phyloP scores from a whole-genome alignment of 2,329 filamentous ascomycete genomes.

The Hypoxylon sp. region DNA sequence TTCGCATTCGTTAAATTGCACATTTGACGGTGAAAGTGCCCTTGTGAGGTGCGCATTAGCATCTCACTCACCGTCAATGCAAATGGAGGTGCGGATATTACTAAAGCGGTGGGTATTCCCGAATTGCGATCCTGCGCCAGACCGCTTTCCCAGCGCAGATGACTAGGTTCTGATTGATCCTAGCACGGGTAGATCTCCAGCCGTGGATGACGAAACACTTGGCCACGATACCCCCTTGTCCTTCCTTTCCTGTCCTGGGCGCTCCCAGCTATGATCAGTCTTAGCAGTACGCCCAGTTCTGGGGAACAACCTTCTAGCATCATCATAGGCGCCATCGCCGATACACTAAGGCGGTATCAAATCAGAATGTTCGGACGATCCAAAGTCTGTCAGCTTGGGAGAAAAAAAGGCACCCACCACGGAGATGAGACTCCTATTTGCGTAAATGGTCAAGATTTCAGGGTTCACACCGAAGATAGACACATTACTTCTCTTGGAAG shows the following conservation, averaged over 20 bases:
- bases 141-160: conserved; percentile 36
- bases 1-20: conserved; percentile 1
- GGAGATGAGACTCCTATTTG: conserved; percentile 30
- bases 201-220: conserved; percentile 48
- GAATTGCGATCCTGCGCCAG: conserved; percentile 28
- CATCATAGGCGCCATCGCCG: conserved; percentile 9
- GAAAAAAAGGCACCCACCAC: conserved; percentile 16
- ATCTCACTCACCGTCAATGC: conserved; percentile 37
- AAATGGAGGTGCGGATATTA: conserved; percentile 34
- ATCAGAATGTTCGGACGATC: conserved; percentile 22
- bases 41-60: conserved; percentile 5
- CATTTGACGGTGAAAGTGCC: conserved; percentile 7
- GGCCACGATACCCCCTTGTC: conserved; percentile 45
- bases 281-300: conserved; percentile 16
- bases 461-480: conserved; percentile 20
- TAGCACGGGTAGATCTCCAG: conserved; percentile 46
- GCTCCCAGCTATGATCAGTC: conserved; percentile 22
- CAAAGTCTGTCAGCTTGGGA: conserved; percentile 20
- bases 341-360: conserved; percentile 24
- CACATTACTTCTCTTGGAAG: conserved; percentile 28
- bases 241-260: conserved; percentile 22
- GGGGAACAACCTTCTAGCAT: conserved; percentile 23
- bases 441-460: conserved; percentile 10
- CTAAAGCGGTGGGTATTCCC: conserved; percentile 38
- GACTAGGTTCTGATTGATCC: conserved; percentile 35